Conservation (phyloP, 306 rosid species). For the Vicia faba region DNA sequence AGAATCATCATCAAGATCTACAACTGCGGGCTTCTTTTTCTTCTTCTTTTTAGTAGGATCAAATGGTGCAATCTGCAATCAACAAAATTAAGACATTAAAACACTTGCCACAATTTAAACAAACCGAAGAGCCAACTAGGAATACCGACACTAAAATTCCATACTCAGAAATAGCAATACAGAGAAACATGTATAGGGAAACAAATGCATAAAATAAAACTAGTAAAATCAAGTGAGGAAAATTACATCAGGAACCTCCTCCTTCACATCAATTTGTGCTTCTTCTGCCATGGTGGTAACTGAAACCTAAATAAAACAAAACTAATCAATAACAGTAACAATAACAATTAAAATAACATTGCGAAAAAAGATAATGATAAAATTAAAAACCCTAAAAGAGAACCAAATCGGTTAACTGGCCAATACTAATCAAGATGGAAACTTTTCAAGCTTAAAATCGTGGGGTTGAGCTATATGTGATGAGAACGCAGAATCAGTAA, state of each 20-base stretch:
- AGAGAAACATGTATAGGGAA: neutral
- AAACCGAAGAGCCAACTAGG: neutral
- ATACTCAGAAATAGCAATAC: conserved; percentile 14
- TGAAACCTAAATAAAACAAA: conserved; percentile 23
- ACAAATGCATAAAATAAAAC: neutral
- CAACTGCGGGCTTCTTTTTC: conserved; percentile 52
- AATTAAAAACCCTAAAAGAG: conserved; percentile 11
- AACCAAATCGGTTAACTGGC: neutral
- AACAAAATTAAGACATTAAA: conserved; percentile 6
- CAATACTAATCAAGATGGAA: conserved; percentile 4
- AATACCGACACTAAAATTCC: neutral
- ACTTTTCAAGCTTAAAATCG: neutral
- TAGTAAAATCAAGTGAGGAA: neutral
- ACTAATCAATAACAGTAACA: neutral
- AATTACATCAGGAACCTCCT: conserved; percentile 69
- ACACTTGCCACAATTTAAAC: neutral
- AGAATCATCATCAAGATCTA: conserved; percentile 63
- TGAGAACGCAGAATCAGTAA: neutral
- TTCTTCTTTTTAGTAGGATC: conserved; percentile 97
- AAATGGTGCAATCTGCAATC: conserved; percentile 75
- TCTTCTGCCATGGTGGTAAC: conserved; percentile 70
- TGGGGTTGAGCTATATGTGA: neutral
- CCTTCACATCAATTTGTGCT: conserved; percentile 54
- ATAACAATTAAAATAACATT: neutral
- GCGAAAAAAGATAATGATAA: neutral